phyloP scores from a whole-genome alignment of 2,329 filamentous ascomycete species.

The Gnomoniopsis smithogilvyi region DNA sequence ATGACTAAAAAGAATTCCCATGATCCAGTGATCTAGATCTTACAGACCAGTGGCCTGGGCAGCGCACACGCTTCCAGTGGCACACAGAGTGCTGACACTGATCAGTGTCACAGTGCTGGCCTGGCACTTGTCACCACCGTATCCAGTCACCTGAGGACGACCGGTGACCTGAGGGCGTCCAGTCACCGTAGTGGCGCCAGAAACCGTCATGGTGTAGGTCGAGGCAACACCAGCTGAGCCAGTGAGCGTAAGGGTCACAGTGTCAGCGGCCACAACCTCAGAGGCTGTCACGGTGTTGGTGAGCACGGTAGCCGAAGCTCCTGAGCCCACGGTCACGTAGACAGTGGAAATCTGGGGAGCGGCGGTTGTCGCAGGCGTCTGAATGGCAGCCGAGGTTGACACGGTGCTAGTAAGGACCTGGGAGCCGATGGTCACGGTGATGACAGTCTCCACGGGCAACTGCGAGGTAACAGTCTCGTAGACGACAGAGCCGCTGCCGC shows the following conservation, averaged over 20 bases:
- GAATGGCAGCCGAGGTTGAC: slow-evolving; percentile 8
- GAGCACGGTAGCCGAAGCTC: not conserved
- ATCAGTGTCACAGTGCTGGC: slow-evolving; percentile 15
- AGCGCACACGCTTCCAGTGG: slow-evolving; percentile 1
- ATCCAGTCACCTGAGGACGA: not conserved
- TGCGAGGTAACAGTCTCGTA: slow-evolving; percentile 4
- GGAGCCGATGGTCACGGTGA: slow-evolving; percentile 15
- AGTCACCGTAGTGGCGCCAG: slow-evolving; percentile 5
- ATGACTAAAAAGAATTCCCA: no score
- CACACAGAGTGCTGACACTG: slow-evolving; percentile 15
- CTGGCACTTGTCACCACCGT: slow-evolving; percentile 6
- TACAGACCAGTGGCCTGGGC: slow-evolving; percentile 3
- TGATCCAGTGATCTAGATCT: not conserved
- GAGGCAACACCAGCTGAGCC: slow-evolving; percentile 11
- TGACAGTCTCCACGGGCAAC: slow-evolving; percentile 14
- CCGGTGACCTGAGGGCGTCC: not conserved
- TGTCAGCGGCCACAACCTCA: slow-evolving; percentile 13
- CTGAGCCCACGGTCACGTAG: slow-evolving; percentile 13
- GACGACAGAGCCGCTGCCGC: not conserved
- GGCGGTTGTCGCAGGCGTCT: slow-evolving; percentile 5
- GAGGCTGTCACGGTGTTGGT: slow-evolving; percentile 14
- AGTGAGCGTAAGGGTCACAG: slow-evolving; percentile 11
- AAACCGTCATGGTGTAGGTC: slow-evolving; percentile 15
- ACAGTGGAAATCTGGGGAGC: slow-evolving; percentile 11
- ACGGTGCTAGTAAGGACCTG: slow-evolving; percentile 14